phyloP scores from a whole-genome alignment of 192 early-diverging fungal genomes.

The Umbelopsis isabellina region DNA sequence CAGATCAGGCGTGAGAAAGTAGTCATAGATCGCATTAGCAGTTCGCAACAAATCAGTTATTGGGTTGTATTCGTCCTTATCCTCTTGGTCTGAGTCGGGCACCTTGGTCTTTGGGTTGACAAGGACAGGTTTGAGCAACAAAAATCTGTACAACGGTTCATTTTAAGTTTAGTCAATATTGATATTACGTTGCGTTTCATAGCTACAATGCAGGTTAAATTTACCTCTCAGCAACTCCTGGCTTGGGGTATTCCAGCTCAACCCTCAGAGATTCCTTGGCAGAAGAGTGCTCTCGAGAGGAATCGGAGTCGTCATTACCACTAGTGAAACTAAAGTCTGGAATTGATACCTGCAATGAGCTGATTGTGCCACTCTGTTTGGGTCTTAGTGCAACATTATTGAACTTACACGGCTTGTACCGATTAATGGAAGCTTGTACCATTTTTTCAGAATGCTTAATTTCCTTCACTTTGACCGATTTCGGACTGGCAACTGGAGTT shows the following conservation, averaged over 20 bases:
- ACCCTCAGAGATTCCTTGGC: conserved; percentile 29
- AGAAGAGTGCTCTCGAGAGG: not conserved
- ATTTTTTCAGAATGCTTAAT: conserved; percentile 51
- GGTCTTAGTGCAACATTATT: not conserved
- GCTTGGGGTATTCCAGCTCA: conserved; percentile 47
- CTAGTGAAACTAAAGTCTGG: conserved; percentile 22
- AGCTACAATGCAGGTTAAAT: not conserved
- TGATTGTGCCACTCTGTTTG: not conserved
- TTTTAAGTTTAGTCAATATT: too few species aligned
- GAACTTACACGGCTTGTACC: conserved; percentile 52
- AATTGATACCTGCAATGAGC: conserved; percentile 31
- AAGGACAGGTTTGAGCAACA: conserved; percentile 51
- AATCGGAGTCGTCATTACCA: conserved; percentile 31
- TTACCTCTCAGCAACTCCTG: conserved; percentile 41
- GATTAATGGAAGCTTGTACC: conserved; percentile 38
- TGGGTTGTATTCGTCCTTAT: conserved; percentile 82
- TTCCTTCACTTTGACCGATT: conserved; percentile 24
- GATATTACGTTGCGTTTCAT: too few species aligned
- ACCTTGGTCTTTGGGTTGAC: conserved; percentile 28
- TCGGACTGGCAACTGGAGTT: conserved; percentile 2
- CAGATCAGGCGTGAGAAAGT: conserved; percentile 57
- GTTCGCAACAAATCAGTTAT: conserved; percentile 80
- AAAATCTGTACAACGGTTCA: conserved; percentile 27
- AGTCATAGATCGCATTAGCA: conserved; percentile 63
- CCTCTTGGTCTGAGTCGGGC: conserved; percentile 47